Conservation (phyloP, 78 protist species). For the Dictyostelium capitatum region DNA sequence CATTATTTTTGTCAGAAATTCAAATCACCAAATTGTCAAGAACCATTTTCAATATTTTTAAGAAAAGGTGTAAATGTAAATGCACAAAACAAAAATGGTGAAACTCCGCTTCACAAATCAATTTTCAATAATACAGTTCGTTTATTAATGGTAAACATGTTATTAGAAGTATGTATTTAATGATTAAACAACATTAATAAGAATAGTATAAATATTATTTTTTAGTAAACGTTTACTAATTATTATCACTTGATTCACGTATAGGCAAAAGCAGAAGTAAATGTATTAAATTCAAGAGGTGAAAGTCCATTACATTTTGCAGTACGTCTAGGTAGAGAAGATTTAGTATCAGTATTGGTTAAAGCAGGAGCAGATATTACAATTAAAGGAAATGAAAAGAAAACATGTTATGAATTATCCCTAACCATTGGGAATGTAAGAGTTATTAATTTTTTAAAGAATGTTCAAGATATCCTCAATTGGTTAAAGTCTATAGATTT, state of each 20-base stretch:
- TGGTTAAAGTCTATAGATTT: slow-evolving; percentile 62
- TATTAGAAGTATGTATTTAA: slow-evolving; percentile 56
- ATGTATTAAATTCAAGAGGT: slow-evolving; percentile 56
- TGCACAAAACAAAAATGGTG: slow-evolving; percentile 82
- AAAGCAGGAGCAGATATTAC: slow-evolving; percentile 86
- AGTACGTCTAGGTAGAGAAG: slow-evolving; percentile 80
- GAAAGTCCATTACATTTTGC: slow-evolving; percentile 88
- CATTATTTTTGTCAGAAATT: slow-evolving; percentile 86
- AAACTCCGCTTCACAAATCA: slow-evolving; percentile 87
- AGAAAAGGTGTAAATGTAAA: slow-evolving; percentile 78
- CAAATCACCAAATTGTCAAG: slow-evolving; percentile 81
- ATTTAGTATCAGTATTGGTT: slow-evolving; percentile 75
- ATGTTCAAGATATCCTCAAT: slow-evolving; percentile 60
- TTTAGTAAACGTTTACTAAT: no score
- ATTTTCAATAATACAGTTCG: slow-evolving; percentile 79
- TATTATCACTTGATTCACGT: neutral
- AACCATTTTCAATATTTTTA: slow-evolving; percentile 73
- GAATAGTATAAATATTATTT: no score
- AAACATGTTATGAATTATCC: slow-evolving; percentile 79
- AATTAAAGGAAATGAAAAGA: slow-evolving; percentile 46
- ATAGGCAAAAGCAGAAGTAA: slow-evolving; percentile 83
- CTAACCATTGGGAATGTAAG: slow-evolving; percentile 37
- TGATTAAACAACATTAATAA: no score
- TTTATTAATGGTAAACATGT: slow-evolving; percentile 72
- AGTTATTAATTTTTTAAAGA: slow-evolving; percentile 57